Evolutionary conservation across 192 early-diverging fungal genomes (phyloP), one percentile per base, ranked within the genome.

Genomic region (Coemansia sp.): DNA sequence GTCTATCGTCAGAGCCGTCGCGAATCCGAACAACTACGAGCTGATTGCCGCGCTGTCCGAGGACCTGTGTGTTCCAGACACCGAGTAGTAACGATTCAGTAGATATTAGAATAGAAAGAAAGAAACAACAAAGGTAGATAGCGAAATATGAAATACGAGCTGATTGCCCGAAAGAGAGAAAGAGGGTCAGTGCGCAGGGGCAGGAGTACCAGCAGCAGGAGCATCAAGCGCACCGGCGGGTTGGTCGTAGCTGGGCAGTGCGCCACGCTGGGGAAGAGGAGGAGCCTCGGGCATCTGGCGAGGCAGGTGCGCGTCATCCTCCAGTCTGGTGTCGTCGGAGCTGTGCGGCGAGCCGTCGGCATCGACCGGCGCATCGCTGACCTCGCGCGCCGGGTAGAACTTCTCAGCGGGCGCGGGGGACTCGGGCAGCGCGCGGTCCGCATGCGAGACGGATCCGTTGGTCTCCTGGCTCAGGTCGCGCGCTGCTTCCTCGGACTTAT

Each of bases 1-100:
- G n/a, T 94, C 92, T 42, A 97, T 93, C 66, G 91, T 95, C 55
- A 89, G 91, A 74, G 95, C 96, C 58, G 90, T 96, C 13, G 94
- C 93, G 40, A 90, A 97, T 85, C 95, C 82, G 84, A 91, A 92
- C 42, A 90, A 97, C 82, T 52, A 52, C n/a, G n/a, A 52, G 16
- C 51, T 52, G 16, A 52, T 52, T 52, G 51, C 51, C 21, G 21
- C 7, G n/a, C n/a, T 52, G n/a, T 52, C 51, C 51, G 51, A 52
- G 21, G 21, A 52, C n/a, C 21, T 52, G 51, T 2, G 11, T 52
- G 51, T 18, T 8, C 51, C 51, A 45, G 43, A 45, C 13, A 45
- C 13, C 43, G 43, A 32, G 32, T 32, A 32, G 32, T 32, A 32
- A 4, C 32, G 1, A 32, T 32, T 32, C 32, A 32, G 32, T 1